These are phyloP conservation scores for Rhododendron williamsianum DNA, from an alignment of 148 eudicot genomes.

Conservation along the genomic window DNA sequence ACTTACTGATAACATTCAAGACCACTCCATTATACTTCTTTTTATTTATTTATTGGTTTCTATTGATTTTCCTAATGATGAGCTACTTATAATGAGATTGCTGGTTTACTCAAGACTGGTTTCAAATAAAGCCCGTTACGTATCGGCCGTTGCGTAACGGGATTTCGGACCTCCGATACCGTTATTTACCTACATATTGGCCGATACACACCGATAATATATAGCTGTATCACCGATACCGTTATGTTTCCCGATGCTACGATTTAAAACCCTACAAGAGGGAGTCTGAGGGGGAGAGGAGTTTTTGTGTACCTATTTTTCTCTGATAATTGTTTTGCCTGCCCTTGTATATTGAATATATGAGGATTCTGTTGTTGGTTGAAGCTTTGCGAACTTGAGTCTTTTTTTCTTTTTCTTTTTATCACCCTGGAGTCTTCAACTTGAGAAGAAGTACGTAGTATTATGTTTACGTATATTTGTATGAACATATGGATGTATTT, in stretches of 20 bases:
- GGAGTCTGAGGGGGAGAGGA: not conserved
- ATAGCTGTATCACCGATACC: too few relatives aligned
- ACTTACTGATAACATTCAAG: not conserved
- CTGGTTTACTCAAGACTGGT: not conserved
- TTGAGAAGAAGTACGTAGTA: not conserved
- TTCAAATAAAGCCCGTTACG: too few relatives aligned
- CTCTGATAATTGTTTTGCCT: not conserved
- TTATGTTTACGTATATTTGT: not conserved
- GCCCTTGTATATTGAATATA: not conserved
- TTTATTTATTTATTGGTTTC: not conserved
- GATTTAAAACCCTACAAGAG: not conserved
- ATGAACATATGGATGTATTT: not conserved
- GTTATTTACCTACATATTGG: too few relatives aligned
- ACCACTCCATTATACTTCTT: not conserved
- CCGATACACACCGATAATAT: too few relatives aligned
- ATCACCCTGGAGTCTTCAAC: not conserved
- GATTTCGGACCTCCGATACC: too few relatives aligned
- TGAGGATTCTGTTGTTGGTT: not conserved
- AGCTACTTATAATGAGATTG: not conserved
- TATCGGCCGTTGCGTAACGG: too few relatives aligned
- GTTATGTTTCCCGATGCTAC: too few relatives aligned
- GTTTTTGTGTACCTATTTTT: not conserved
- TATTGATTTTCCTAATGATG: not conserved
- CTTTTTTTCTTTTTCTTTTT: not conserved
- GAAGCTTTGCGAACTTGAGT: not conserved